These are phyloP conservation scores for Plasmopara muralis DNA, from an alignment of 352 stramenopile species.

Conservation along the genomic window DNA sequence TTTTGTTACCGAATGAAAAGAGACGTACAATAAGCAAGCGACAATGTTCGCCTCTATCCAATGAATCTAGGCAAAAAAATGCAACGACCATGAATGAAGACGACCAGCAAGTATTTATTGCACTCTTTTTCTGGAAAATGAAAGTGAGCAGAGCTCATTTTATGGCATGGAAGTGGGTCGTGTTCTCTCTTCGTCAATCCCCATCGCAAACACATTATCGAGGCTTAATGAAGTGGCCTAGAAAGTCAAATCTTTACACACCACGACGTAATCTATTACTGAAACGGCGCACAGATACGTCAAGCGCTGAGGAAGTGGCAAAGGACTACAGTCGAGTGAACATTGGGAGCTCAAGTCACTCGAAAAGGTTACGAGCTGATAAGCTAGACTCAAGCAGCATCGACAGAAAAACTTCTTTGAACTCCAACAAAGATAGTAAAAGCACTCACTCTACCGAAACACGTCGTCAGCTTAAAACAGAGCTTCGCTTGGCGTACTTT, in stretches of 20 bases:
- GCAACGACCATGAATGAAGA: slow-evolving; percentile 30
- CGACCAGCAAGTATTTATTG: slow-evolving; percentile 35
- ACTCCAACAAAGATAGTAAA: neutral
- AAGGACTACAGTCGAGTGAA: neutral
- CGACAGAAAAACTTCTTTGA: neutral
- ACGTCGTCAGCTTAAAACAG: slow-evolving; percentile 17
- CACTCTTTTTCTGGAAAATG: slow-evolving; percentile 39
- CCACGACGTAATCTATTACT: slow-evolving; percentile 18
- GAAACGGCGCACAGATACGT: slow-evolving; percentile 10
- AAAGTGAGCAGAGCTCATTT: slow-evolving; percentile 38
- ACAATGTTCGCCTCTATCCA: neutral
- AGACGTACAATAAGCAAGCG: neutral
- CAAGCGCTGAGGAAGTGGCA: slow-evolving; percentile 7
- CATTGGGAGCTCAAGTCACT: neutral
- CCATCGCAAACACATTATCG: slow-evolving; percentile 11
- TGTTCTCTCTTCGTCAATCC: slow-evolving; percentile 16
- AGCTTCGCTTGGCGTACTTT: slow-evolving; percentile 19
- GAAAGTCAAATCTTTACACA: neutral
- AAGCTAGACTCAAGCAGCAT: neutral
- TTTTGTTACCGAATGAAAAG: neutral
- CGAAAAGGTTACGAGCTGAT: neutral
- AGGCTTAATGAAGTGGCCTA: neutral
- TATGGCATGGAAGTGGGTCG: slow-evolving; percentile 32
- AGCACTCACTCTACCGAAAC: slow-evolving; percentile 4
- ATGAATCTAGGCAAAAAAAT: slow-evolving; percentile 10